phyloP scores from a whole-genome alignment of 345 rosid species.

The Euphorbia tirucalli region DNA sequence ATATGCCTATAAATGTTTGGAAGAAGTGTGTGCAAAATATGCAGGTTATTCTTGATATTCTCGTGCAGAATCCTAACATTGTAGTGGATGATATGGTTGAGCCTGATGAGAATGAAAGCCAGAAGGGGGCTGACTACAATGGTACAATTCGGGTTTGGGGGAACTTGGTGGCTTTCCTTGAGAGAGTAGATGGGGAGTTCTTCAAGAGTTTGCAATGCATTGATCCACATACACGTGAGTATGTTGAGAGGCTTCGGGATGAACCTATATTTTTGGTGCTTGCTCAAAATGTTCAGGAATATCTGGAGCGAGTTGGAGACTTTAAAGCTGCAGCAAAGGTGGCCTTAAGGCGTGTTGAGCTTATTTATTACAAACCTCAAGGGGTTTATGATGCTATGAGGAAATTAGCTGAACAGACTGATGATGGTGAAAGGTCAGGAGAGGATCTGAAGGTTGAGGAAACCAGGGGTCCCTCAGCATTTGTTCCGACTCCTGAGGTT shows the following conservation, averaged over 20 bases:
- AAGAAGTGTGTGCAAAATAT: constrained; percentile 84
- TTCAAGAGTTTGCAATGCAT: constrained; percentile 94
- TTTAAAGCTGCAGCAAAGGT: constrained; percentile 82
- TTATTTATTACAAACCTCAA: constrained; percentile 88
- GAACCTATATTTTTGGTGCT: constrained; percentile 81
- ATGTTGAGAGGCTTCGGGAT: constrained; percentile 80
- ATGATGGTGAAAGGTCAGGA: constrained; percentile 36
- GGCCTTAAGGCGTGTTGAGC: constrained; percentile 74
- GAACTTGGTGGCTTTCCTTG: constrained; percentile 82
- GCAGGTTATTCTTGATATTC: constrained; percentile 77
- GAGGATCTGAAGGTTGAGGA: constrained; percentile 56
- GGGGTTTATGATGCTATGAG: constrained; percentile 96
- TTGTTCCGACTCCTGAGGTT: constrained; percentile 68
- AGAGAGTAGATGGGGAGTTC: constrained; percentile 81
- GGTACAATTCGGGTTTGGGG: constrained; percentile 86
- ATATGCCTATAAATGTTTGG: constrained; percentile 95
- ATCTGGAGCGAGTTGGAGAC: constrained; percentile 62
- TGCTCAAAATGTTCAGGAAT: constrained; percentile 88
- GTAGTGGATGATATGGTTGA: constrained; percentile 74
- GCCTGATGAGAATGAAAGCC: constrained; percentile 86
- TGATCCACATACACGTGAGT: constrained; percentile 93
- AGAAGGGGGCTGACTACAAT: constrained; percentile 60
- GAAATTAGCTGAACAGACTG: constrained; percentile 68
- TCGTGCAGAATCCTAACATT: constrained; percentile 63
- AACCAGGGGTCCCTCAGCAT: constrained; percentile 60